These are phyloP conservation scores for Penicillium nordicum DNA, from an alignment of 2,329 filamentous ascomycete genomes.

Conservation along the genomic window DNA sequence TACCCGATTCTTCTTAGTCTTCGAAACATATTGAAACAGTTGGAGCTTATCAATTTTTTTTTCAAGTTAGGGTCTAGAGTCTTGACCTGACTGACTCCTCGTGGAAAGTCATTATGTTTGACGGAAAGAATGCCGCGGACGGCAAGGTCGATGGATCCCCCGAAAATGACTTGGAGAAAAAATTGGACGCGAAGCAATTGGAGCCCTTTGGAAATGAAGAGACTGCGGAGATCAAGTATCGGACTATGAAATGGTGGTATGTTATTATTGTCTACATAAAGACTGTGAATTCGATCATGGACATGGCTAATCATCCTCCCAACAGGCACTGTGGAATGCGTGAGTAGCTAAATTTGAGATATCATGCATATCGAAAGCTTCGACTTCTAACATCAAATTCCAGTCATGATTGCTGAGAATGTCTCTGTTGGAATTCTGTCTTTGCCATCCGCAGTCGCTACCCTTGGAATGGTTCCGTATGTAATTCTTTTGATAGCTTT, in stretches of 20 bases:
- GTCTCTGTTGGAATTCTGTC: constrained; percentile 58
- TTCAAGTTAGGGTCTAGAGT: background rate
- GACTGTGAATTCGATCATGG: background rate
- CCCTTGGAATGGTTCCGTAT: constrained; percentile 54
- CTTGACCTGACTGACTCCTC: background rate
- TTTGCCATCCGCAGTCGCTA: constrained; percentile 53
- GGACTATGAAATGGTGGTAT: constrained; percentile 47
- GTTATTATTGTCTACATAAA: background rate
- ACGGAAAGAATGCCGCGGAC: constrained; percentile 16
- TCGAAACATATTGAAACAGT: background rate
- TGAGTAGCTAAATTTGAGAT: constrained; percentile 21
- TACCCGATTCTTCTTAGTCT: background rate
- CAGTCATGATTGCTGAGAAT: constrained; percentile 58
- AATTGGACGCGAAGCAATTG: constrained; percentile 16
- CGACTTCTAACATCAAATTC: constrained; percentile 8
- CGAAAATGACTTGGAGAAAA: constrained; percentile 17
- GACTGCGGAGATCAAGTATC: constrained; percentile 47
- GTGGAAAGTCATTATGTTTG: constrained; percentile 13
- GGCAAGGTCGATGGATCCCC: constrained; percentile 11
- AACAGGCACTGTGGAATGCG: constrained; percentile 38
- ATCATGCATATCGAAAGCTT: background rate
- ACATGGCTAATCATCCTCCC: constrained; percentile 4
- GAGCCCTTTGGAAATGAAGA: constrained; percentile 42
- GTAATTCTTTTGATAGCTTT: constrained; percentile 13
- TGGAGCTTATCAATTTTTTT: background rate